A percentile compares a stretch with the other conserved stretches of the same genome.
Conservation (phyloP, 208 protist species). For the Trypanosoma cruzi region DNA sequence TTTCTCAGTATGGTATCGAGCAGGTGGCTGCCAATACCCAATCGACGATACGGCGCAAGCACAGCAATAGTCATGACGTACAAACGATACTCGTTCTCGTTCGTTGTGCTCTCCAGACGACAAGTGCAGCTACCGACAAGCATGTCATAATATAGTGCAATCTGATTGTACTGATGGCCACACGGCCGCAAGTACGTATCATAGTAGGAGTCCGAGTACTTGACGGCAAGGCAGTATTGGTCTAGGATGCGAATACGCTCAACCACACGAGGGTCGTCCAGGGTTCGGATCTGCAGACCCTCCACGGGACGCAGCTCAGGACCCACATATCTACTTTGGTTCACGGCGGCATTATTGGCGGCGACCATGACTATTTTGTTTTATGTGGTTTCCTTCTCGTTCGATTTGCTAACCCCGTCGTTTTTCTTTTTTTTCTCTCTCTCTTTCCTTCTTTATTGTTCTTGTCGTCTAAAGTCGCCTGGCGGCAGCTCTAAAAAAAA, state of each 20-base stretch:
- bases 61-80: constrained; percentile 96
- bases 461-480: neutral
- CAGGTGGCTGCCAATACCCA: constrained; percentile 83
- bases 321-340: neutral
- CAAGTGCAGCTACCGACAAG: constrained; percentile 92
- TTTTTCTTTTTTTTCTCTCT: neutral
- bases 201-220: constrained; percentile 89
- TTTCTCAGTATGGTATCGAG: constrained; percentile 58
- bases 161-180: constrained; percentile 69
- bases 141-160: constrained; percentile 90
- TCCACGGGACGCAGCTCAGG: constrained; percentile 41
- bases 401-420: too few species aligned
- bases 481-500: neutral
- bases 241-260: constrained; percentile 87
- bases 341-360: neutral
- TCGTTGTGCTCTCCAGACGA: constrained; percentile 70
- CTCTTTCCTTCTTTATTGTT: constrained; percentile 1
- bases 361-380: constrained; percentile 4
- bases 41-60: constrained; percentile 88
- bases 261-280: constrained; percentile 66
- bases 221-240: constrained; percentile 72
- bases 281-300: constrained; percentile 64
- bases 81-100: constrained; percentile 51
- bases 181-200: constrained; percentile 60
- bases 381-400: too few species aligned